Conservation (phyloP, 2,329 filamentous ascomycete species). For the Epichloe typhina region DNA sequence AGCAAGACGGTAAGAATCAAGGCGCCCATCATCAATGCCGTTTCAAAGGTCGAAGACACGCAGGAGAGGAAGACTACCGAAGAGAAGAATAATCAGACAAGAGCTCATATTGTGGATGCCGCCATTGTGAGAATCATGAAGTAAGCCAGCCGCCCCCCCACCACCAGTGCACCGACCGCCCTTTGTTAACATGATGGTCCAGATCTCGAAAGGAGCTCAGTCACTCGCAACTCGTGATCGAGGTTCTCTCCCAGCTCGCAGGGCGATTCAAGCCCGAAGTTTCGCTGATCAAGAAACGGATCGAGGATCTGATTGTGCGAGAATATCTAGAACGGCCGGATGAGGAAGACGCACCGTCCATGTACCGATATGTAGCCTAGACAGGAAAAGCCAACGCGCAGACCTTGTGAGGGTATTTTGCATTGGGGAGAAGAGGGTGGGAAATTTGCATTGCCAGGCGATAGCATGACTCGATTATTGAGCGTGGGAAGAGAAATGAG, state of each 20-base stretch:
- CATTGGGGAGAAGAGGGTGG: not conserved
- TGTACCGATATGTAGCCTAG: conserved; percentile 61
- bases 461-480: not conserved
- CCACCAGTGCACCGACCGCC: too few relatives aligned
- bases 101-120: conserved; percentile 60
- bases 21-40: conserved; percentile 67
- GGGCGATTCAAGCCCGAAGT: conserved; percentile 65
- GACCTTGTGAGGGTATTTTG: not conserved
- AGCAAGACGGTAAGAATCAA: conserved; percentile 82
- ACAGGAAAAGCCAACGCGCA: not conserved
- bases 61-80: conserved; percentile 58
- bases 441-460: conserved; percentile 1
- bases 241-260: conserved; percentile 57
- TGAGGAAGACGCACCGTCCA: conserved; percentile 50
- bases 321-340: conserved; percentile 64
- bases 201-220: conserved; percentile 62
- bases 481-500: not conserved
- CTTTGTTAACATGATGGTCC: not conserved
- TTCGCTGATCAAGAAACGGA: conserved; percentile 65
- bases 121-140: conserved; percentile 78
- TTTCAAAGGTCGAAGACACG: conserved; percentile 73
- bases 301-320: conserved; percentile 62
- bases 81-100: conserved; percentile 59
- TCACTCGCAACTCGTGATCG: conserved; percentile 56
- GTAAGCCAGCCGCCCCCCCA: conserved; percentile 33